Percentiles rank a stretch among this genome's conserved stretches.
These are phyloP conservation scores for Exophiala sideris DNA, from an alignment of 2,329 filamentous ascomycete genomes.

Conservation along the genomic window DNA sequence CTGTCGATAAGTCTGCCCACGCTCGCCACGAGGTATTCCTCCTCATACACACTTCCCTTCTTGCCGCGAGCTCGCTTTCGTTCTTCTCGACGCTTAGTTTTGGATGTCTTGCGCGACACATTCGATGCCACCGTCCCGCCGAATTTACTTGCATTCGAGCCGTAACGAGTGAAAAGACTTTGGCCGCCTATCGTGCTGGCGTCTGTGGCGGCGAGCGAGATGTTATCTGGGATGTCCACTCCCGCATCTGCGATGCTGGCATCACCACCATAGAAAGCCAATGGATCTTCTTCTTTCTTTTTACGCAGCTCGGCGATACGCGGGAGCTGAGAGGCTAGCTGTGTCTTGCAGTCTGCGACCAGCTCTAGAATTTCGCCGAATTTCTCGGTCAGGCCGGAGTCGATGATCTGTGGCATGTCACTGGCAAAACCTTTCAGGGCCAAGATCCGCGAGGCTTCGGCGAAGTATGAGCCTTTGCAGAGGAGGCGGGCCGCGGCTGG, in stretches of 20 bases:
- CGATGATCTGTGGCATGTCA: slow-evolving; percentile 67
- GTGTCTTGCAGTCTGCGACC: slow-evolving; percentile 84
- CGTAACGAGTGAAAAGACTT: slow-evolving; percentile 90
- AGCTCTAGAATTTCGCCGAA: slow-evolving; percentile 83
- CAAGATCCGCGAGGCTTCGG: slow-evolving; percentile 79
- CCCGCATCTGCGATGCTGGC: slow-evolving; percentile 52
- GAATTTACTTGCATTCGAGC: slow-evolving; percentile 49
- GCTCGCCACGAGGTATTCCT: slow-evolving; percentile 91
- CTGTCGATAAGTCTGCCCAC: slow-evolving; percentile 79
- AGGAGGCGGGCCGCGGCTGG: slow-evolving; percentile 69
- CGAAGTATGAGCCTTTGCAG: slow-evolving; percentile 83
- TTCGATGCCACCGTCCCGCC: slow-evolving; percentile 61
- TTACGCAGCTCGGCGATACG: slow-evolving; percentile 76
- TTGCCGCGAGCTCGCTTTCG: slow-evolving; percentile 91
- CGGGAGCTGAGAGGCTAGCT: slow-evolving; percentile 80
- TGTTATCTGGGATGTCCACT: slow-evolving; percentile 79
- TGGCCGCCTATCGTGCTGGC: slow-evolving; percentile 71
- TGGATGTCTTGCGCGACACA: slow-evolving; percentile 74
- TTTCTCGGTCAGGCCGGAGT: slow-evolving; percentile 74
- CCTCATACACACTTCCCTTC: slow-evolving; percentile 96
- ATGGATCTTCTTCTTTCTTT: slow-evolving; percentile 78
- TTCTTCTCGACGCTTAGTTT: slow-evolving; percentile 86
- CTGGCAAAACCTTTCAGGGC: slow-evolving; percentile 58
- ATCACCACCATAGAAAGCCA: slow-evolving; percentile 85
- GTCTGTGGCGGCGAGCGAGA: slow-evolving; percentile 84